phyloP scores from a whole-genome alignment of 75 land plant species.

The Selaginella moellendorffii region DNA sequence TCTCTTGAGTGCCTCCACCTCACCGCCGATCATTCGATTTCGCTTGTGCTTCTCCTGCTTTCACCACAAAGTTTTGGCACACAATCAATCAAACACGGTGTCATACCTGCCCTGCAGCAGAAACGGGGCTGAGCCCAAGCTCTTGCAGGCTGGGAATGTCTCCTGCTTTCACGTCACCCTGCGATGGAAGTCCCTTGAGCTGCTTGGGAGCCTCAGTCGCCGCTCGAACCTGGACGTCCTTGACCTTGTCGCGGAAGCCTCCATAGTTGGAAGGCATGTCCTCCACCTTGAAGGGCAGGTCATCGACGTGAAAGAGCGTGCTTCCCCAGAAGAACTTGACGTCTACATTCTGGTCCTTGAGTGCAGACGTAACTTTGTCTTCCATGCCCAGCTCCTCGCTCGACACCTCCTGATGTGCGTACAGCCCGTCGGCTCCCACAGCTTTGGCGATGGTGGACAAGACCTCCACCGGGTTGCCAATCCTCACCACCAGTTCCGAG shows the following conservation, averaged over 20 bases:
- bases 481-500: slow-evolving; percentile 63
- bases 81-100: neutral
- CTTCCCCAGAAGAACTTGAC: slow-evolving; percentile 97
- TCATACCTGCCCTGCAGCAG: slow-evolving; percentile 12
- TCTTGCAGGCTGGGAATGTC: slow-evolving; percentile 66
- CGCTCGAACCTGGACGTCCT: slow-evolving; percentile 42
- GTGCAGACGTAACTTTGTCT: slow-evolving; percentile 54
- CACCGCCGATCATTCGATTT: slow-evolving; percentile 68
- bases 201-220: slow-evolving; percentile 46
- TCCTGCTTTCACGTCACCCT: slow-evolving; percentile 72
- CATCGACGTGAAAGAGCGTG: slow-evolving; percentile 75
- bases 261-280: slow-evolving; percentile 80
- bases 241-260: slow-evolving; percentile 65
- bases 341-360: slow-evolving; percentile 79
- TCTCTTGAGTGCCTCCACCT: slow-evolving; percentile 75
- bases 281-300: slow-evolving; percentile 76
- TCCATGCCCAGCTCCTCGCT: slow-evolving; percentile 56
- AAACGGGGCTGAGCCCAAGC: slow-evolving; percentile 49
- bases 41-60: slow-evolving; percentile 41
- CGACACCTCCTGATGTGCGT: slow-evolving; percentile 72
- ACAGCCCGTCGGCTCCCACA: slow-evolving; percentile 78
- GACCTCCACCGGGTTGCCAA: slow-evolving; percentile 73
- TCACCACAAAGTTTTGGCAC: neutral
- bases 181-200: slow-evolving; percentile 55
- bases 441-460: slow-evolving; percentile 49